A percentile compares a stretch with the other conserved stretches of the same genome.
Conservation (phyloP, 2,329 filamentous ascomycete species). For the Monascus ruber region DNA sequence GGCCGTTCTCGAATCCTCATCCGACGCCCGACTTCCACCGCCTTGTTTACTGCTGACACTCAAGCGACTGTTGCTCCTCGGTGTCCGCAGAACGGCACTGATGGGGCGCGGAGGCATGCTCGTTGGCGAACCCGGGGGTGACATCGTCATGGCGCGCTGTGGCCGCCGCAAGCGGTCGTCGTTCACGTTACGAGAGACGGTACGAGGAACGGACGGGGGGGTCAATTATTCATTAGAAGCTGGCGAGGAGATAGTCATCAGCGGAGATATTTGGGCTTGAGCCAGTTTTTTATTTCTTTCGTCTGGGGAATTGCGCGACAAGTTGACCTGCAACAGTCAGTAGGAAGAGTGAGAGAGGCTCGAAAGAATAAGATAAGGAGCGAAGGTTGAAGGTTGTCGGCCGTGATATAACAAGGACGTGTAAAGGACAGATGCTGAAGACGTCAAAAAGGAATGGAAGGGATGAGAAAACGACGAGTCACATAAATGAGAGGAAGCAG, state of each 20-base stretch:
- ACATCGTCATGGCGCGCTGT: conserved; percentile 47
- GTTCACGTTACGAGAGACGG: background rate
- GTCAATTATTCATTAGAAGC: background rate
- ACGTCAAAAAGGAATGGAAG: too few relatives aligned
- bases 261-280: background rate
- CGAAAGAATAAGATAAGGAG: too few relatives aligned
- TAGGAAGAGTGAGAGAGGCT: too few relatives aligned
- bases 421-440: too few relatives aligned
- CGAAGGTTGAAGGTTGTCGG: too few relatives aligned
- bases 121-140: conserved; percentile 57
- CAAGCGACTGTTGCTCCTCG: conserved; percentile 72
- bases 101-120: conserved; percentile 54
- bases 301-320: background rate
- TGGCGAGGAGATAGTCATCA: background rate
- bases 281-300: background rate
- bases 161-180: background rate
- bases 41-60: conserved; percentile 65
- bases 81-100: conserved; percentile 67
- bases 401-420: too few relatives aligned
- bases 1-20: conserved; percentile 80
- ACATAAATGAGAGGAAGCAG: too few relatives aligned
- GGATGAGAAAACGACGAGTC: too few relatives aligned
- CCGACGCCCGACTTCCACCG: conserved; percentile 69
- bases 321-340: background rate
- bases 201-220: too few relatives aligned